Conservation (phyloP, 345 rosid species). For the Physaria fendleri region DNA sequence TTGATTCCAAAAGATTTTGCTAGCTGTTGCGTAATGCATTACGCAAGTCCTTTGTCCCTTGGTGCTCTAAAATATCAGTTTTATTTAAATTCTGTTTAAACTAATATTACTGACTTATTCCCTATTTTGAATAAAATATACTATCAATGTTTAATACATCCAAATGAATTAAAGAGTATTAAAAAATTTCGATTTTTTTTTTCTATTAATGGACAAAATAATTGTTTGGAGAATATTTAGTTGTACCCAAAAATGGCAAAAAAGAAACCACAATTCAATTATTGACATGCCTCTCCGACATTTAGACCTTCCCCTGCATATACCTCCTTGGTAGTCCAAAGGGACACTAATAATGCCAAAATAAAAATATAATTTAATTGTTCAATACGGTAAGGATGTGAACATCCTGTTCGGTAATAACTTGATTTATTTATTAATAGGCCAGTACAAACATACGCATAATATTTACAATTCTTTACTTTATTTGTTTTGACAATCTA, state of each 20-base stretch:
- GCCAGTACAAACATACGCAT: not conserved
- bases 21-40: constrained; percentile 23
- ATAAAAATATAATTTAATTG: not conserved
- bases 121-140: not conserved
- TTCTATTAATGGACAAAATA: constrained; percentile 4
- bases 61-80: constrained; percentile 21
- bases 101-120: constrained; percentile 24
- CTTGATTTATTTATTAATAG: not conserved
- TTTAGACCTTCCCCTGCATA: constrained; percentile 4
- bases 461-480: not conserved
- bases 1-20: constrained; percentile 27
- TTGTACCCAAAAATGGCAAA: constrained; percentile 29
- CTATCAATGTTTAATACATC: not conserved
- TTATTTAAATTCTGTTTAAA: constrained; percentile 10
- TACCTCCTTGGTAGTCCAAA: constrained; percentile 21
- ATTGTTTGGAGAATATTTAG: constrained; percentile 7
- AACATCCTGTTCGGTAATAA: not conserved
- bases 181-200: not conserved
- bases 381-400: not conserved
- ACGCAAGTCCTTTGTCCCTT: constrained; percentile 27
- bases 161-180: not conserved
- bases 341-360: not conserved
- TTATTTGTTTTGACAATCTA: not conserved
- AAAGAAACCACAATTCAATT: constrained; percentile 17
- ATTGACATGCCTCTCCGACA: constrained; percentile 11